These are phyloP conservation scores for Orychophragmus violaceus DNA, from an alignment of 345 rosid genomes.

Conservation along the genomic window DNA sequence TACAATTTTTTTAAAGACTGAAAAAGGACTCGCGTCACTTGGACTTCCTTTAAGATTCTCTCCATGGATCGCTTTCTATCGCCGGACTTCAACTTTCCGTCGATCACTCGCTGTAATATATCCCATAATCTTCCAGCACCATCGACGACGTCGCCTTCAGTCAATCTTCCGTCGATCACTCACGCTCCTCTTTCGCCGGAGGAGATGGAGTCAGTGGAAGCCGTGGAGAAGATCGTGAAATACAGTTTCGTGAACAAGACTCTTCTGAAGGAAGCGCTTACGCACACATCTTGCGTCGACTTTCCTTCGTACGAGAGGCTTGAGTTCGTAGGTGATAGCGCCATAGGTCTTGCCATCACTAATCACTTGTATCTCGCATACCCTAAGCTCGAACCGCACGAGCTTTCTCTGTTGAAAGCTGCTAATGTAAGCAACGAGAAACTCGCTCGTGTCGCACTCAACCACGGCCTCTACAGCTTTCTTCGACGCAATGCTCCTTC, in stretches of 20 bases:
- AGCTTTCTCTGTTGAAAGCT: constrained; percentile 50
- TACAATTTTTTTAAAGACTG: neutral
- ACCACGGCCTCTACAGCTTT: constrained; percentile 39
- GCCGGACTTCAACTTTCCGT: constrained; percentile 10
- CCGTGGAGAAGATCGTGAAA: constrained; percentile 49
- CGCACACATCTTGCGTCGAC: constrained; percentile 50
- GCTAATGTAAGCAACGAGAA: constrained; percentile 76
- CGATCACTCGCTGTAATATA: neutral
- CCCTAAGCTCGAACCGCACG: constrained; percentile 50
- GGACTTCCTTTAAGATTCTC: neutral
- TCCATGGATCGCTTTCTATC: constrained; percentile 15
- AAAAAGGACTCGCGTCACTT: neutral
- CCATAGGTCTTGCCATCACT: constrained; percentile 41
- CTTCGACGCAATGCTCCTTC: constrained; percentile 39
- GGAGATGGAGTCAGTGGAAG: constrained; percentile 37
- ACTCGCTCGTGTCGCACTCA: constrained; percentile 68
- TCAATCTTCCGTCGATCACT: neutral
- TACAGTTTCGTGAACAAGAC: constrained; percentile 42
- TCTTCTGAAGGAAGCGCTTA: constrained; percentile 58
- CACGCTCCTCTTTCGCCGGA: constrained; percentile 9
- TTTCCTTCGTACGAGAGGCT: constrained; percentile 56
- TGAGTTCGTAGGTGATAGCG: constrained; percentile 80
- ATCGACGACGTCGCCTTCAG: neutral
- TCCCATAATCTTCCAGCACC: neutral
- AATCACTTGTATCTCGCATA: constrained; percentile 44